Conservation (phyloP, 140 eudicot genomes). For the Erigeron philadelphicus region DNA sequence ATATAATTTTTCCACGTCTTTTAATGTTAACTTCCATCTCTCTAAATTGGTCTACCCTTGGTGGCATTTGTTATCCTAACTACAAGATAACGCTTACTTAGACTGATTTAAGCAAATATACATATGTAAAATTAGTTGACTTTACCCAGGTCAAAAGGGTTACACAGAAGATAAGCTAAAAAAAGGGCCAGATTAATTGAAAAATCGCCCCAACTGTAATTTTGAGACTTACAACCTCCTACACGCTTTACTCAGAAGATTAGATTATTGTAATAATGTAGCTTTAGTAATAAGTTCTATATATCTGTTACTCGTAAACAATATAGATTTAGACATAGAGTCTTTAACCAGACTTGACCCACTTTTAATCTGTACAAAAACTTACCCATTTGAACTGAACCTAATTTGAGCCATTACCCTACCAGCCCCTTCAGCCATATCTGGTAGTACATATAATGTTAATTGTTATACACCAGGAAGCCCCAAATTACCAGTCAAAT, state of each 20-base stretch:
- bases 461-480: slow-evolving; percentile 9
- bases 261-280: neutral
- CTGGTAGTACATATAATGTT: neutral
- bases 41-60: slow-evolving; percentile 13
- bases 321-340: no score
- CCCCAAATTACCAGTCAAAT: slow-evolving; percentile 71
- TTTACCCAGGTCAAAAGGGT: neutral
- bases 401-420: slow-evolving; percentile 8
- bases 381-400: no score
- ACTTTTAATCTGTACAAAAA: no score
- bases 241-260: slow-evolving; percentile 1
- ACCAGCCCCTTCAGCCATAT: neutral
- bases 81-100: slow-evolving; percentile 19
- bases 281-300: neutral
- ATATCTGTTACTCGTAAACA: no score
- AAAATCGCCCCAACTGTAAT: neutral
- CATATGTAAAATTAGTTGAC: neutral
- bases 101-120: neutral
- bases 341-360: no score
- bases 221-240: neutral
- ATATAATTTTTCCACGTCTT: slow-evolving; percentile 3
- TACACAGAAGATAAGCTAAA: neutral
- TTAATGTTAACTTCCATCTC: slow-evolving; percentile 10
- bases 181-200: neutral
- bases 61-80: slow-evolving; percentile 15